Evolutionary conservation across 148 eudicot genomes (phyloP).

Genomic region (Vaccinium corymbosum): DNA sequence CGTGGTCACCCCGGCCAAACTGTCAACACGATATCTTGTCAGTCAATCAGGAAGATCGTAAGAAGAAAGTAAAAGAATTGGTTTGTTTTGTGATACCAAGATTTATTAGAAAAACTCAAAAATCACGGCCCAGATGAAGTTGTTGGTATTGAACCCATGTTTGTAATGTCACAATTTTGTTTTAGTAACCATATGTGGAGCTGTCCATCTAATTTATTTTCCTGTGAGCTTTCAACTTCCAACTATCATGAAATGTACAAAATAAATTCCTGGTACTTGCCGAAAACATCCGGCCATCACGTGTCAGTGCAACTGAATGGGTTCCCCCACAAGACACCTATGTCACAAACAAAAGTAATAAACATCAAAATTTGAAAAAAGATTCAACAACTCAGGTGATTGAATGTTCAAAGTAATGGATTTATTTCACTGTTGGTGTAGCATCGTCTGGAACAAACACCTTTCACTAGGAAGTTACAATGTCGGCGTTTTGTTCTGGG

Average conservation of each 20-base stretch:
- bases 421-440: background rate
- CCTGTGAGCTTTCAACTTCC: background rate
- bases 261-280: constrained; percentile 36
- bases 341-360: constrained; percentile 3
- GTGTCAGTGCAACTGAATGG: constrained; percentile 92
- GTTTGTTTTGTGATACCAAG: background rate
- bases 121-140: background rate
- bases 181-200: background rate
- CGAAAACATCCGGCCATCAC: constrained; percentile 81
- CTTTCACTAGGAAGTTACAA: background rate
- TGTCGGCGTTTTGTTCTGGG: background rate
- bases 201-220: background rate
- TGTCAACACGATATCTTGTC: constrained; percentile 20
- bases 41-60: background rate
- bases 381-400: background rate
- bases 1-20: constrained; percentile 99
- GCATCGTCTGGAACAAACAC: background rate
- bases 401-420: background rate
- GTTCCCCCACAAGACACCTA: constrained; percentile 99
- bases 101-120: background rate
- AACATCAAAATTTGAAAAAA: constrained; percentile 1
- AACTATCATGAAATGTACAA: background rate
- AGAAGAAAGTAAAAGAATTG: background rate
- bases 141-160: background rate
- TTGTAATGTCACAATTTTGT: background rate